Evolutionary conservation across 257 asterid species (phyloP).

Genomic region (Jacaranda copaia): DNA sequence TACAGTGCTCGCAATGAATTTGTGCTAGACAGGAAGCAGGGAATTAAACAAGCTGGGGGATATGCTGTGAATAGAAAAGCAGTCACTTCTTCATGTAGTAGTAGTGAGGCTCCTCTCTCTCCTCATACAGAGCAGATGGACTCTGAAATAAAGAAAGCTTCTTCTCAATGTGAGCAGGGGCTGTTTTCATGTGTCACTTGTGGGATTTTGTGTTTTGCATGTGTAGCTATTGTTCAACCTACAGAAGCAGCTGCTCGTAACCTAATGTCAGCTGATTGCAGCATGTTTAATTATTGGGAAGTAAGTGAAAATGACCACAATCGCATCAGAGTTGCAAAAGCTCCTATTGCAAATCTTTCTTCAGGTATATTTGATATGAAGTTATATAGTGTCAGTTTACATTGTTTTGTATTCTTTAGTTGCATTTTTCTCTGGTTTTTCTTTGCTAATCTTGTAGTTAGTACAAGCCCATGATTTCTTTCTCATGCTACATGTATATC

Average conservation of each 20-base stretch:
- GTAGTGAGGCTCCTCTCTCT: constrained; percentile 42
- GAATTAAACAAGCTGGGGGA: constrained; percentile 46
- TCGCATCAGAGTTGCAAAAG: constrained; percentile 44
- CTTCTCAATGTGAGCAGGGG: constrained; percentile 70
- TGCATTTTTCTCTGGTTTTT: constrained; percentile 31
- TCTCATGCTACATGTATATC: neutral
- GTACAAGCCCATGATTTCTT: neutral
- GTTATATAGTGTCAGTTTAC: constrained; percentile 7
- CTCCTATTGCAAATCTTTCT: constrained; percentile 40
- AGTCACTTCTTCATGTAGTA: constrained; percentile 47
- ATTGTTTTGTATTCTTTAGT: neutral
- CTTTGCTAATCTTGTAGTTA: constrained; percentile 25
- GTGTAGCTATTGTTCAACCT: constrained; percentile 89
- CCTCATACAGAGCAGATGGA: constrained; percentile 45
- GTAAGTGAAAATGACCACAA: constrained; percentile 44
- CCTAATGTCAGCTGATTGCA: constrained; percentile 79
- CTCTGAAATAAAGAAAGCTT: constrained; percentile 48
- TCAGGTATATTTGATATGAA: constrained; percentile 53
- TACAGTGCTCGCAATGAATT: constrained; percentile 42
- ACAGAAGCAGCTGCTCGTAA: constrained; percentile 71
- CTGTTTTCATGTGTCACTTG: constrained; percentile 96
- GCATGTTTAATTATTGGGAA: constrained; percentile 57
- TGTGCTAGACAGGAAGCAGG: constrained; percentile 45
- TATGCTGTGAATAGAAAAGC: constrained; percentile 43
- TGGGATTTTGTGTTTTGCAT: constrained; percentile 94